A percentile compares a stretch with the other conserved stretches of the same genome.
phyloP scores from a whole-genome alignment of 805 yeast species.

The Sungouiozyma ichnusensis region DNA sequence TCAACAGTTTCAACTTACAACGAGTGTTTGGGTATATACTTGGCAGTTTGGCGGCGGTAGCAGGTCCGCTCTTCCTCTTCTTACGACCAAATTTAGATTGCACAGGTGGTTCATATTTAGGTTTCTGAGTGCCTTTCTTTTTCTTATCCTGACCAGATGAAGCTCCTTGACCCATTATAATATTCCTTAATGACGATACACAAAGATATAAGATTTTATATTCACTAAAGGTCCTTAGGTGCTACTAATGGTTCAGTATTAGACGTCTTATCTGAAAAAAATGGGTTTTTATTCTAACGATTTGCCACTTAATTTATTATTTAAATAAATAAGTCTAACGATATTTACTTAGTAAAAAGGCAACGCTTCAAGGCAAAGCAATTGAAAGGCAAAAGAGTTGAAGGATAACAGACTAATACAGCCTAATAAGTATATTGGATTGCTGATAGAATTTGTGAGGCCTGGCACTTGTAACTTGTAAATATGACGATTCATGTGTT shows the following conservation, averaged over 20 bases:
- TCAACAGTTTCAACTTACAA: constrained; percentile 80
- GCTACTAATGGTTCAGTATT: too few species aligned
- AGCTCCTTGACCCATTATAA: constrained; percentile 29
- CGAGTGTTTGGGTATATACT: constrained; percentile 85
- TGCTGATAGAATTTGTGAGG: too few species aligned
- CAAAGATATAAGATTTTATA: not conserved
- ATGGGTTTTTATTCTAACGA: not conserved
- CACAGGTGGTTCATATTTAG: constrained; percentile 97
- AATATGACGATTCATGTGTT: too few species aligned
- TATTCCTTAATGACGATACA: not conserved
- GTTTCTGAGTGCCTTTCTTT: constrained; percentile 70
- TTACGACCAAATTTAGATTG: constrained; percentile 88
- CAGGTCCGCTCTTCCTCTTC: constrained; percentile 83
- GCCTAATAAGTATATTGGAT: too few species aligned
- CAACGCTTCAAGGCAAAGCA: too few species aligned
- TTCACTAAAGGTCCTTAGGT: not conserved
- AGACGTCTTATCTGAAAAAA: too few species aligned
- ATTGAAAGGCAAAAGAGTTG: too few species aligned
- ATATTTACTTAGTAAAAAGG: not conserved
- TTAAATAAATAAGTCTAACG: not conserved
- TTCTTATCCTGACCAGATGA: constrained; percentile 28
- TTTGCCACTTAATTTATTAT: not conserved
- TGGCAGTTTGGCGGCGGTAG: constrained; percentile 74
- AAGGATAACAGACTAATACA: too few species aligned
- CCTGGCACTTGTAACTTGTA: too few species aligned